phyloP scores from a whole-genome alignment of 306 rosid genomes.

The Urtica urens region DNA sequence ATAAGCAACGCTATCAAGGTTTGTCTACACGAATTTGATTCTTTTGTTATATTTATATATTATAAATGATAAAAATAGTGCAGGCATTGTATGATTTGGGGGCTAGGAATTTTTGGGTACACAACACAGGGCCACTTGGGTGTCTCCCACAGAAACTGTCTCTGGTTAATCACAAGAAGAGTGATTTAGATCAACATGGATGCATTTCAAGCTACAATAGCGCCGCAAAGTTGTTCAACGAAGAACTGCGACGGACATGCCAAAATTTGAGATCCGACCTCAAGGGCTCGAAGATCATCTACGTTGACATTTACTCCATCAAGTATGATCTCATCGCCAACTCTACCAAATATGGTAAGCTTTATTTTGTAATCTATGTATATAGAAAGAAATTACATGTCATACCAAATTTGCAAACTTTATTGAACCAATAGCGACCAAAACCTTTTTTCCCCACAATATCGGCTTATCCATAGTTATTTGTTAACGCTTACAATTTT shows the following conservation, averaged over 20 bases:
- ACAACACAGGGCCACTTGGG: slow-evolving; percentile 89
- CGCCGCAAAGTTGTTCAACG: slow-evolving; percentile 68
- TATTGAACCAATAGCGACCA: too few relatives aligned
- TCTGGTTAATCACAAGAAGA: slow-evolving; percentile 26
- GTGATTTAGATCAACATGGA: slow-evolving; percentile 52
- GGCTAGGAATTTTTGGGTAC: slow-evolving; percentile 91
- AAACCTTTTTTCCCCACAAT: too few relatives aligned
- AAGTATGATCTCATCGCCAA: slow-evolving; percentile 69
- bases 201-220: slow-evolving; percentile 60
- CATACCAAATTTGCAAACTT: too few relatives aligned
- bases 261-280: slow-evolving; percentile 40
- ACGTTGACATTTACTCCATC: slow-evolving; percentile 69
- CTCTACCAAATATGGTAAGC: slow-evolving; percentile 51
- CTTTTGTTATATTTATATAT: neutral
- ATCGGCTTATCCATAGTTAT: too few relatives aligned
- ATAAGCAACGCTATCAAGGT: slow-evolving; percentile 61
- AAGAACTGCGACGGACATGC: slow-evolving; percentile 32
- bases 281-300: slow-evolving; percentile 50
- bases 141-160: slow-evolving; percentile 80
- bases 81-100: slow-evolving; percentile 63
- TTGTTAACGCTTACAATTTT: too few relatives aligned
- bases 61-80: slow-evolving; percentile 3
- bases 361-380: too few relatives aligned
- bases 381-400: too few relatives aligned
- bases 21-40: slow-evolving; percentile 1